Conservation (phyloP, 768 basidiomycete genomes). For the Tricholoma matsutake region DNA sequence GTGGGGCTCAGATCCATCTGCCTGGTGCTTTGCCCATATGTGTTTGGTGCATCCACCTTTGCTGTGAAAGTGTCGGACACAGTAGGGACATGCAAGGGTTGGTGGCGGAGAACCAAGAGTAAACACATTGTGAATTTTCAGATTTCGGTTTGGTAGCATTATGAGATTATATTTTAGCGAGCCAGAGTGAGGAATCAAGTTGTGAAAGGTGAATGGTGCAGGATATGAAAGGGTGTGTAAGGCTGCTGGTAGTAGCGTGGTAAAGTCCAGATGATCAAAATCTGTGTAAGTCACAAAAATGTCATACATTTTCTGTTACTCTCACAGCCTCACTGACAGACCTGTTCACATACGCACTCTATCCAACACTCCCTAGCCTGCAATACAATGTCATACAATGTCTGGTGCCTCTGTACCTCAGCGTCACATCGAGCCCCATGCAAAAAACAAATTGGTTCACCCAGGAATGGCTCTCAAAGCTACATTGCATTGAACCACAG, state of each 20-base stretch:
- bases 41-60: background rate
- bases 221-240: background rate
- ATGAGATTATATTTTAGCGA: background rate
- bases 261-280: background rate
- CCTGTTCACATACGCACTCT: too few relatives aligned
- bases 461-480: too few relatives aligned
- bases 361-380: too few relatives aligned
- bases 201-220: background rate
- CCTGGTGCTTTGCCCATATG: background rate
- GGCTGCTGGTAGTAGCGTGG: background rate
- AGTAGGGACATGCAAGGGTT: background rate
- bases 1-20: background rate
- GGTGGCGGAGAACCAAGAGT: background rate
- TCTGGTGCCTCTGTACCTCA: too few relatives aligned
- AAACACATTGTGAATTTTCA: background rate
- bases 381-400: too few relatives aligned
- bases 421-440: too few relatives aligned
- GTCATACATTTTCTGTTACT: too few relatives aligned
- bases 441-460: too few relatives aligned
- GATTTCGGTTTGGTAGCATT: background rate
- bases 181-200: background rate
- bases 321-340: too few relatives aligned
- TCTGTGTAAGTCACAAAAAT: too few relatives aligned
- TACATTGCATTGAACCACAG: too few relatives aligned
- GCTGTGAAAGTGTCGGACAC: background rate